Percentiles rank a stretch among this genome's conserved stretches.
phyloP scores from a whole-genome alignment of 768 basidiomycete genomes.

The Chalciporus sphaerocephalus region DNA sequence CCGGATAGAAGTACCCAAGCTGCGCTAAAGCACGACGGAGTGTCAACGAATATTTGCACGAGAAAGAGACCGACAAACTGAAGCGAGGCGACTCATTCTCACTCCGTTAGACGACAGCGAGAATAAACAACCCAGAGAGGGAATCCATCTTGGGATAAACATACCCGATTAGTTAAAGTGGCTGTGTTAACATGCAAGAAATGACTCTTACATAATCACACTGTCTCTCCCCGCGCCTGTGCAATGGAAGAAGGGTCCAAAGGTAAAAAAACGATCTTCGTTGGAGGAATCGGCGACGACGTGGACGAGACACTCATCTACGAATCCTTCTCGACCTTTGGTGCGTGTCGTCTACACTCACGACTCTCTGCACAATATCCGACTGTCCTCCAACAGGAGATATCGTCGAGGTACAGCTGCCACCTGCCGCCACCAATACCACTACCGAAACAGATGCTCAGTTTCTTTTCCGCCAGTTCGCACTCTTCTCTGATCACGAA shows the following conservation, averaged over 20 bases:
- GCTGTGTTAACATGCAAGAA: not conserved
- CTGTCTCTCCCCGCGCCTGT: not conserved
- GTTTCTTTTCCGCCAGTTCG: constrained; percentile 1
- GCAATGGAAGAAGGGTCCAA: constrained; percentile 79
- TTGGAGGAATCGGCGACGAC: constrained; percentile 80
- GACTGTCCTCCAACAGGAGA: constrained; percentile 55
- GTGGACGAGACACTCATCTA: constrained; percentile 75
- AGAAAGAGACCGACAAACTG: too few species aligned
- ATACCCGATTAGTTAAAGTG: constrained; percentile 6
- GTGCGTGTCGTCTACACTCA: constrained; percentile 39
- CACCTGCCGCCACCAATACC: constrained; percentile 70
- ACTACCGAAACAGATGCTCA: constrained; percentile 52
- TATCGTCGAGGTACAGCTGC: constrained; percentile 87
- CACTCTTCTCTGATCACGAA: not conserved
- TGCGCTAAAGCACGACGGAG: too few species aligned
- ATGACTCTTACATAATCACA: too few species aligned
- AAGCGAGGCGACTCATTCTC: too few species aligned
- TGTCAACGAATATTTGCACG: too few species aligned
- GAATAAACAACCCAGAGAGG: constrained; percentile 11
- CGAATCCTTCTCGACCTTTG: constrained; percentile 83
- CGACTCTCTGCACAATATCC: not conserved
- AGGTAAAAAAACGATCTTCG: constrained; percentile 81
- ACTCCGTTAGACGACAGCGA: not conserved
- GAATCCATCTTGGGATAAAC: constrained; percentile 9
- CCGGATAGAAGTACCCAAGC: too few species aligned